Evolutionary conservation across 1,284 basidiomycete genomes (phyloP), one percentile per base, ranked within the genome.

Genomic region (Ganoderma resinaceum): DNA sequence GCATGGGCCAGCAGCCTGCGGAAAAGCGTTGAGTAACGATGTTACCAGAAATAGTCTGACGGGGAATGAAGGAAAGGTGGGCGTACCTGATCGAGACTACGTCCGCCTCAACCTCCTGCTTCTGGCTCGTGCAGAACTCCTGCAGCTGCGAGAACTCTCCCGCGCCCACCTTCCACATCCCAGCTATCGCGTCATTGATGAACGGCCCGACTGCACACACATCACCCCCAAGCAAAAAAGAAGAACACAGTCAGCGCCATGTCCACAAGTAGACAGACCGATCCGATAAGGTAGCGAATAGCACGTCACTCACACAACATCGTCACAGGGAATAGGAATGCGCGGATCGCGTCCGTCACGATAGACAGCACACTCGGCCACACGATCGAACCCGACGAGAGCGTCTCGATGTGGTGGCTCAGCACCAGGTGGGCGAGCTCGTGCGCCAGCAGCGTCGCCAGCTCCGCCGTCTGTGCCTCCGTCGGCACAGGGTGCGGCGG

Each of bases 51-150:
- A 26, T 1, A 20, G 33, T 9, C 4, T n/a, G 42, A 46, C 61
- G 2, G 18, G 46, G 53, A 40, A 14, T 40, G 29, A 43, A 35
- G 31, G 26, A 42, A 43, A 42, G 61, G 20, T 18, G 52, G 14
- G 73, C 84, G 68, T 66, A 93, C 92, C 93, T 83, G 11, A 91
- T 86, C 14, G 94, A 95, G 26, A 95, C 93, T n/a, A 95, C 81
- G 78, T 97, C 95, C 1, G 95, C 95, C 78, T 97, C 95, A 43
- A 93, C 88, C 79, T 96, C 95, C 77, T 96, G 93, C 55, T 86
- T 86, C 74, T 89, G 83, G 71, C 88, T 93, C 37, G 90, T 93
- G 73, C 90, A 93, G 66, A 87, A 86, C 73, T 91, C 89, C 26
- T 91, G 90, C 11, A 91, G 79, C 76, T 90, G 90, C 43, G 85